phyloP scores from a whole-genome alignment of 345 rosid species.

The Lenwebbia sp. region DNA sequence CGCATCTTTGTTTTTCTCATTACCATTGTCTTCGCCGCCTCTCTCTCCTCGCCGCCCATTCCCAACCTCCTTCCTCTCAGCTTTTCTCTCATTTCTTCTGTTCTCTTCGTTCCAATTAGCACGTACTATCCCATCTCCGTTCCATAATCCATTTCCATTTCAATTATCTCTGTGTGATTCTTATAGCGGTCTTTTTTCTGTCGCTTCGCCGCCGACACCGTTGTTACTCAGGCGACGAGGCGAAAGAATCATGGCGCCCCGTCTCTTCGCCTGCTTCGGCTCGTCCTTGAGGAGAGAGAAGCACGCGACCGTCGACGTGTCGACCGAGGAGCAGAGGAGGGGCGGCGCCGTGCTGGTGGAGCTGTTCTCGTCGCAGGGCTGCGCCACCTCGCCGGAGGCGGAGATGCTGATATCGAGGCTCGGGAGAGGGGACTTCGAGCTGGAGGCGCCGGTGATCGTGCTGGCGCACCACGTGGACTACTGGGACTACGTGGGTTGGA shows the following conservation, averaged over 20 bases:
- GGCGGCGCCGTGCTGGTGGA: constrained; percentile 61
- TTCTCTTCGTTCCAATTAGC: background rate
- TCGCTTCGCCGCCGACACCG: background rate
- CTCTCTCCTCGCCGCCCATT: constrained; percentile 30
- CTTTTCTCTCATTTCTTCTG: background rate
- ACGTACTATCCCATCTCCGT: background rate
- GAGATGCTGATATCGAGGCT: constrained; percentile 77
- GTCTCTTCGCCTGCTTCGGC: constrained; percentile 70
- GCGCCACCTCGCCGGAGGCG: constrained; percentile 66
- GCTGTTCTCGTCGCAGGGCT: constrained; percentile 90
- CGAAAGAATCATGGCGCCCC: constrained; percentile 38
- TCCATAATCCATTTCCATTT: background rate
- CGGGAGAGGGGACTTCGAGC: constrained; percentile 80
- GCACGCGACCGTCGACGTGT: constrained; percentile 12
- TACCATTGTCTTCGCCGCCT: constrained; percentile 17
- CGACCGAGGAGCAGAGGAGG: constrained; percentile 32
- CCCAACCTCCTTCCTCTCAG: background rate
- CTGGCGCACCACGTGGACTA: constrained; percentile 77
- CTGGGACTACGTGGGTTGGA: constrained; percentile 97
- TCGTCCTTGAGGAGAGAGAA: constrained; percentile 4
- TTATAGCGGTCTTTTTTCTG: background rate
- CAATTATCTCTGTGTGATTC: constrained; percentile 1
- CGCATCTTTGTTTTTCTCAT: background rate
- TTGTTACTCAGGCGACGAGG: background rate
- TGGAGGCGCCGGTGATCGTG: constrained; percentile 46